These are phyloP conservation scores for Hygrophoropsis aurantiaca DNA, from an alignment of 768 basidiomycete species.

Conservation along the genomic window DNA sequence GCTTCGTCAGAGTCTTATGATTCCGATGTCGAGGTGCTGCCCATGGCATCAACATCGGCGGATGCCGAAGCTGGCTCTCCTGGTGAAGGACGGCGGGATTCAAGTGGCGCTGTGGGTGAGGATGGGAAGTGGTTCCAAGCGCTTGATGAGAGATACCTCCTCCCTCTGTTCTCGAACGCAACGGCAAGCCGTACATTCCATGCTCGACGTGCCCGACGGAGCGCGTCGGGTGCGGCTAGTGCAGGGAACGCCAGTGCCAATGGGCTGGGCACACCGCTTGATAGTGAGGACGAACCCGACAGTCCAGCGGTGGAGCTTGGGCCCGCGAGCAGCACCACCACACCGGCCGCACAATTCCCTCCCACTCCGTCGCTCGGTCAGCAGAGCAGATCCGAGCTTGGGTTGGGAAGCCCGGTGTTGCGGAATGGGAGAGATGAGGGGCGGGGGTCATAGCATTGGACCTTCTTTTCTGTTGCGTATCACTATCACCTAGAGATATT, in stretches of 20 bases:
- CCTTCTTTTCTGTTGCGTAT: no score
- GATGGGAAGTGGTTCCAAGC: slow-evolving; percentile 96
- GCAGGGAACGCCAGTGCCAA: slow-evolving; percentile 20
- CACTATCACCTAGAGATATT: no score
- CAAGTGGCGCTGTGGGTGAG: slow-evolving; percentile 40
- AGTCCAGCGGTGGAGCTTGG: slow-evolving; percentile 48
- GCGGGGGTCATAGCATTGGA: slow-evolving; percentile 5
- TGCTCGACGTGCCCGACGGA: slow-evolving; percentile 66
- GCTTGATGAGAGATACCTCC: slow-evolving; percentile 89
- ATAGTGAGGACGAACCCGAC: slow-evolving; percentile 41
- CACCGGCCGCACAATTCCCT: slow-evolving; percentile 13
- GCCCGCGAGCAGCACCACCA: slow-evolving; percentile 10
- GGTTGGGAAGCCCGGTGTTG: slow-evolving; percentile 63
- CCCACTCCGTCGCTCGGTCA: slow-evolving; percentile 33
- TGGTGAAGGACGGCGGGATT: slow-evolving; percentile 7
- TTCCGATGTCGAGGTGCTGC: slow-evolving; percentile 77
- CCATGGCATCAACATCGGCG: slow-evolving; percentile 58
- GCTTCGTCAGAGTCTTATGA: slow-evolving; percentile 77
- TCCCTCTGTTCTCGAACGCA: slow-evolving; percentile 91
- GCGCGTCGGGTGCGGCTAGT: slow-evolving; percentile 28
- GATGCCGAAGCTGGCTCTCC: slow-evolving; percentile 24
- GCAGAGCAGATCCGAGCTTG: slow-evolving; percentile 60
- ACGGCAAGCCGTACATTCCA: slow-evolving; percentile 87
- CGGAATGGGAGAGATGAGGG: slow-evolving; percentile 37
- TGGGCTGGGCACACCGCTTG: slow-evolving; percentile 30